Evolutionary conservation across 352 stramenopile genomes (phyloP).

Genomic region (Phytophthora idaei): DNA sequence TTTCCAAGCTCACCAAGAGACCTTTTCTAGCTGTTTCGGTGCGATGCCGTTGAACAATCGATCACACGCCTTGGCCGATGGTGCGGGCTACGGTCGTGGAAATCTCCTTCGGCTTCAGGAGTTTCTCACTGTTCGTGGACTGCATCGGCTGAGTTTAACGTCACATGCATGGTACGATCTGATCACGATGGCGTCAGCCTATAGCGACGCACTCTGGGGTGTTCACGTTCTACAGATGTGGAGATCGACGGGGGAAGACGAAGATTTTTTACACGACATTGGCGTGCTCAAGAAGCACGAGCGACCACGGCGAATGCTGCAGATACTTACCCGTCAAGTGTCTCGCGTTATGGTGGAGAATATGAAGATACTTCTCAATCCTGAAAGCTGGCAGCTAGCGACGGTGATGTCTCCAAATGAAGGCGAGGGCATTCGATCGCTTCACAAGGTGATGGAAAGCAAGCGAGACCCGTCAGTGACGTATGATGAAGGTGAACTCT

Average conservation of each 20-base stretch:
- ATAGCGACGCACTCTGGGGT: slow-evolving; percentile 54
- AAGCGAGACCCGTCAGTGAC: slow-evolving; percentile 6
- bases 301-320: slow-evolving; percentile 50
- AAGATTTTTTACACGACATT: slow-evolving; percentile 44
- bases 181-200: slow-evolving; percentile 41
- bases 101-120: slow-evolving; percentile 57
- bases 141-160: slow-evolving; percentile 57
- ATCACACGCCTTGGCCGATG: not conserved
- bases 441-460: slow-evolving; percentile 22
- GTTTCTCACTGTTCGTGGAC: slow-evolving; percentile 45
- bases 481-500: slow-evolving; percentile 3
- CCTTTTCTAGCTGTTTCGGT: slow-evolving; percentile 42
- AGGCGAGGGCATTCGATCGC: slow-evolving; percentile 7
- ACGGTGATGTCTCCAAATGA: slow-evolving; percentile 30
- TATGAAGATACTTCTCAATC: slow-evolving; percentile 52
- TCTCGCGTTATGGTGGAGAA: slow-evolving; percentile 52
- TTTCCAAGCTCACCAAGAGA: slow-evolving; percentile 39
- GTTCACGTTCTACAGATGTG: slow-evolving; percentile 53
- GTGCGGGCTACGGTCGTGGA: slow-evolving; percentile 22
- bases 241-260: slow-evolving; percentile 41
- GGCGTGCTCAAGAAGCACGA: slow-evolving; percentile 49
- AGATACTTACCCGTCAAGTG: slow-evolving; percentile 56
- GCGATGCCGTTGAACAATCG: slow-evolving; percentile 23
- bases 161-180: slow-evolving; percentile 53
- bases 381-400: slow-evolving; percentile 65